phyloP scores from a whole-genome alignment of 306 rosid genomes.

The Nissolia schottii region DNA sequence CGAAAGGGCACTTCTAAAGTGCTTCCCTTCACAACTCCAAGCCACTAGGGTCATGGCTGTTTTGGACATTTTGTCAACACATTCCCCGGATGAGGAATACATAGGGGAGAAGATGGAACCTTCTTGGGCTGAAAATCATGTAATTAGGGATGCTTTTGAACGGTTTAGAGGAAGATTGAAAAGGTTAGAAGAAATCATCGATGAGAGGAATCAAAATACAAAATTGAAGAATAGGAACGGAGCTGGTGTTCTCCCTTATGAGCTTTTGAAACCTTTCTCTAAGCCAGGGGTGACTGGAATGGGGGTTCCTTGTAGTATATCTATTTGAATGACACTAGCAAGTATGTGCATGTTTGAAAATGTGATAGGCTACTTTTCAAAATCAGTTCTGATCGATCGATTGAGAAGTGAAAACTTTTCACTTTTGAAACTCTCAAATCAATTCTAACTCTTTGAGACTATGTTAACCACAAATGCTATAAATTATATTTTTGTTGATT shows the following conservation, averaged over 20 bases:
- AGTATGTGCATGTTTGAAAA: too few species aligned
- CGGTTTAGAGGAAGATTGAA: constrained; percentile 45
- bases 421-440: too few species aligned
- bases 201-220: constrained; percentile 44
- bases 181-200: constrained; percentile 45
- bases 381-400: too few species aligned
- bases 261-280: constrained; percentile 76
- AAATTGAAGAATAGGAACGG: constrained; percentile 59
- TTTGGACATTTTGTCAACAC: constrained; percentile 60
- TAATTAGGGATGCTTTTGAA: constrained; percentile 53
- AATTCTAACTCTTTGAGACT: too few species aligned
- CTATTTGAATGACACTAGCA: constrained; percentile 50
- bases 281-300: constrained; percentile 62
- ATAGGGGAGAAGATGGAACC: constrained; percentile 56
- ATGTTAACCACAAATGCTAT: too few species aligned
- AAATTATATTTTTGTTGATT: too few species aligned
- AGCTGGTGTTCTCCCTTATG: constrained; percentile 69
- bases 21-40: constrained; percentile 71
- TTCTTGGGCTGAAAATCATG: constrained; percentile 59
- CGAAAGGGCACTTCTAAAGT: constrained; percentile 39
- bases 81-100: constrained; percentile 84
- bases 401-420: too few species aligned
- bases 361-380: too few species aligned
- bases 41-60: constrained; percentile 57
- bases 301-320: constrained; percentile 83